phyloP scores from a whole-genome alignment of 176 grass and related monocot genomes.

The Oryza brachyantha region DNA sequence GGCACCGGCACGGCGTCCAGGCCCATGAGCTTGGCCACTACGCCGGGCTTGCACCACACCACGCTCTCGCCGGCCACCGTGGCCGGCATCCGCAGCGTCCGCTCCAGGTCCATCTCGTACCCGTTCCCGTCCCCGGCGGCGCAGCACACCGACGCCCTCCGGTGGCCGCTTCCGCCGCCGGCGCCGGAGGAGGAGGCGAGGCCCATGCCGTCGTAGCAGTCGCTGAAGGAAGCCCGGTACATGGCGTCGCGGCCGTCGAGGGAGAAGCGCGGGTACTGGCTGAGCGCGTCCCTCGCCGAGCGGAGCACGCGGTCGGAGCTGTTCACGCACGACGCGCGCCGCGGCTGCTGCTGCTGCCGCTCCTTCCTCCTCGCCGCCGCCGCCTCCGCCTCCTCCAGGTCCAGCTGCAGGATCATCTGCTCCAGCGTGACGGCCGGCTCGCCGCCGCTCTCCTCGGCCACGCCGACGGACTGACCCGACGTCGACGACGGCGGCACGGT shows the following conservation, averaged over 20 bases:
- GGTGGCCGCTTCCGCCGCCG: constrained; percentile 1
- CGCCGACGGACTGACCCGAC: constrained; percentile 45
- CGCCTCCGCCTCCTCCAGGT: constrained; percentile 75
- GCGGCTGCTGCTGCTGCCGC: constrained; percentile 19
- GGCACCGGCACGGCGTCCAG: constrained; percentile 75
- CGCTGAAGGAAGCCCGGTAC: constrained; percentile 74
- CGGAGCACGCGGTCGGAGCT: constrained; percentile 74
- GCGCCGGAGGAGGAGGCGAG: neutral
- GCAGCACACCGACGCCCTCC: constrained; percentile 25
- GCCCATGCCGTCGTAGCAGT: constrained; percentile 30
- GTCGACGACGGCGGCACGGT: constrained; percentile 36
- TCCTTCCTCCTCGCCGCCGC: constrained; percentile 39
- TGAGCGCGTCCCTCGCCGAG: constrained; percentile 70
- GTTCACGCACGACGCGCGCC: constrained; percentile 87
- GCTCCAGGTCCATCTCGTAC: constrained; percentile 66
- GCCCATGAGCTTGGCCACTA: constrained; percentile 90
- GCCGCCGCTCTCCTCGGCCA: neutral
- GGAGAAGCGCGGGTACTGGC: constrained; percentile 89
- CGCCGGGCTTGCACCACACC: constrained; percentile 87
- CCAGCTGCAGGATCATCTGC: constrained; percentile 95
- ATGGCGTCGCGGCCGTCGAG: constrained; percentile 91
- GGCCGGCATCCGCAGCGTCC: constrained; percentile 61
- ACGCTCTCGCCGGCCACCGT: constrained; percentile 74
- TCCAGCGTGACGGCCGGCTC: constrained; percentile 55
- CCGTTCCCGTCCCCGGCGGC: neutral